Percentiles rank a stretch among this genome's conserved stretches.
phyloP scores from a whole-genome alignment of 495 filamentous ascomycete genomes.

The Tuber borchii region DNA sequence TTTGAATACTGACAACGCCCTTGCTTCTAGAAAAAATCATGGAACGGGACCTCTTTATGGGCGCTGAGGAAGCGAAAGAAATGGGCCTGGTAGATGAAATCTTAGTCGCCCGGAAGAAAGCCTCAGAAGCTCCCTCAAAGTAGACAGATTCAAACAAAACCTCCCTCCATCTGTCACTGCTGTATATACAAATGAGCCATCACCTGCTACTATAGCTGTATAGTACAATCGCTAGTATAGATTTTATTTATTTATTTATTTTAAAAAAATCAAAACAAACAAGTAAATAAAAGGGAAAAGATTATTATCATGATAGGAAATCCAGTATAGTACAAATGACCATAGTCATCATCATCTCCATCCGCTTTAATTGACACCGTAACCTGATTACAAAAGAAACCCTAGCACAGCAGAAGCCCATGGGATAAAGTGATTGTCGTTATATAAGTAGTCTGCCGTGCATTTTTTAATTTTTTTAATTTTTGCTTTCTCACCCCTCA shows the following conservation, averaged over 20 bases:
- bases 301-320: neutral
- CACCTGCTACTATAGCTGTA: neutral
- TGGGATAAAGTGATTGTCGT: neutral
- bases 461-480: neutral
- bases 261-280: neutral
- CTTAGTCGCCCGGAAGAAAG: slow-evolving; percentile 46
- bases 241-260: neutral
- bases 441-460: neutral
- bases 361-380: neutral
- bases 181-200: slow-evolving; percentile 6
- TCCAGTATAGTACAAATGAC: neutral
- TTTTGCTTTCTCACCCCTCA: neutral
- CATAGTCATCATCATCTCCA: neutral
- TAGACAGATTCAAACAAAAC: neutral
- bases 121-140: slow-evolving; percentile 12
- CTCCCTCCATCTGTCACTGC: neutral
- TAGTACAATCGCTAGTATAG: neutral
- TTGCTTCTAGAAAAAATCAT: slow-evolving; percentile 66
- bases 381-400: neutral
- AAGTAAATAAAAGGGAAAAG: neutral
- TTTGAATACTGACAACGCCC: slow-evolving; percentile 9
- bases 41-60: slow-evolving; percentile 93
- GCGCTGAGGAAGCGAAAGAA: slow-evolving; percentile 77
- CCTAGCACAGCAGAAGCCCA: neutral
- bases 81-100: slow-evolving; percentile 90